Base-by-base conservation (phyloP, 1,284 basidiomycete genomes). In the Ganoderma multipileum region DNA sequence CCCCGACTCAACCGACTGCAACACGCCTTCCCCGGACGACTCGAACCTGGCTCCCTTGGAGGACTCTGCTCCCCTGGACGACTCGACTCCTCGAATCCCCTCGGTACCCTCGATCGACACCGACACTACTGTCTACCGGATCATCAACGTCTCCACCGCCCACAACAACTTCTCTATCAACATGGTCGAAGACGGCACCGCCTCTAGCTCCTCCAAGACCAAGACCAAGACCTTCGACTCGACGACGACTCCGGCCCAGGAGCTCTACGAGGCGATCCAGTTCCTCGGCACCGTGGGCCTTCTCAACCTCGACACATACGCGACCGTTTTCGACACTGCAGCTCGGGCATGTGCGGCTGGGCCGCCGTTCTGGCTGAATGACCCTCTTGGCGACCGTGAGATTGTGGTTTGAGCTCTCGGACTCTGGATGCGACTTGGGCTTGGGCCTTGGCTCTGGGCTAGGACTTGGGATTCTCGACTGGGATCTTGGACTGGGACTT, bases 251-350 rank as follows among this genome's bases (percentile, higher is more conserved):
- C 55, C 33, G 18, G 55, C 20, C 33, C 36, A 58, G 9, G 30
- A 36, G 33, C 33, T 58, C 33, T 14, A 9, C 33, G 30, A 38
- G 20, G 33, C 55, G 5, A 58, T 58, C 18, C 30, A 58, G 33
- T n/a, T 36, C 33, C 55, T 58, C 20, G 18, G 18, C 16, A 23
- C n/a, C 6, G 30, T n/a, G 6, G 55, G 33, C 55, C 33, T 58
- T 9, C 55, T 58, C 55, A 58, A 58, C 30, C 55, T 58, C 33
- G 20, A 58, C 55, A 38, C 55, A 33, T 58, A 58, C 33, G n/a
- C 33, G 33, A 33, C 20, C 33, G 30, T 58, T 11, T 58, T 58
- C 33, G 20, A 58, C 20, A 58, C 33, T 14, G 55, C 55, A 8
- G 55, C 55, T 8, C 30, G 33, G 20, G 33, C 33, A 9, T 36